Evolutionary conservation across 306 rosid species (phyloP).

Genomic region (Cucurbita argyrosperma): DNA sequence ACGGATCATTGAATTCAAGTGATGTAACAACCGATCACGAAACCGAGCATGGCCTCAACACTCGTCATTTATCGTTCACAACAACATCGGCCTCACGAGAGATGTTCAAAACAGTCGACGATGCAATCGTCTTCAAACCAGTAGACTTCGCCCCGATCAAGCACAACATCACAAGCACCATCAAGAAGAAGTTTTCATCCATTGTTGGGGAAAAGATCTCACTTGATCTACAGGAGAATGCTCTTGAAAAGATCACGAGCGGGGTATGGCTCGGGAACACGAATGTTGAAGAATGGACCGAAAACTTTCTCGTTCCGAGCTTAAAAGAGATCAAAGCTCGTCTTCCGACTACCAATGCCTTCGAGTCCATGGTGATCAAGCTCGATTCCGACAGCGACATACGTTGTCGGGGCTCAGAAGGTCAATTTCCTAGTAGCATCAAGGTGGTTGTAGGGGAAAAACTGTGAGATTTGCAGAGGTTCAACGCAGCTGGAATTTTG

Average conservation of each 20-base stretch:
- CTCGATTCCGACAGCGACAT: slow-evolving; percentile 49
- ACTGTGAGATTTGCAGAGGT: neutral
- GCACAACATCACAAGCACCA: slow-evolving; percentile 28
- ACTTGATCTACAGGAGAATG: slow-evolving; percentile 60
- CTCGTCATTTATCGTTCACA: slow-evolving; percentile 4
- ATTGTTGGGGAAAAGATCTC: slow-evolving; percentile 39
- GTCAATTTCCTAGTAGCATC: slow-evolving; percentile 44
- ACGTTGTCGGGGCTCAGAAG: slow-evolving; percentile 24
- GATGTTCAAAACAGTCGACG: slow-evolving; percentile 53
- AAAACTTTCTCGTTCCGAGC: slow-evolving; percentile 52
- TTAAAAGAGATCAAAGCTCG: slow-evolving; percentile 46
- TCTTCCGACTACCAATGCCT: slow-evolving; percentile 12
- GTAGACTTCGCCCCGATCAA: slow-evolving; percentile 38
- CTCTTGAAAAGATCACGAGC: slow-evolving; percentile 61
- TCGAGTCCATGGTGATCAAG: slow-evolving; percentile 42
- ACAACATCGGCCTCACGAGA: slow-evolving; percentile 28
- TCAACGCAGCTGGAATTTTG: slow-evolving; percentile 14
- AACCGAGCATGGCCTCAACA: slow-evolving; percentile 32
- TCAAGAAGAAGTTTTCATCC: slow-evolving; percentile 32
- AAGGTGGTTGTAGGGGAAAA: slow-evolving; percentile 28
- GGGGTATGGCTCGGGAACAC: slow-evolving; percentile 73
- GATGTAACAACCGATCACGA: slow-evolving; percentile 75
- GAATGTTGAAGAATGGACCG: slow-evolving; percentile 65
- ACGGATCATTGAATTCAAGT: slow-evolving; percentile 83
- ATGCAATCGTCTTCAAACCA: slow-evolving; percentile 69